Conservation (phyloP, 768 basidiomycete genomes). For the Leccinum variicolor region DNA sequence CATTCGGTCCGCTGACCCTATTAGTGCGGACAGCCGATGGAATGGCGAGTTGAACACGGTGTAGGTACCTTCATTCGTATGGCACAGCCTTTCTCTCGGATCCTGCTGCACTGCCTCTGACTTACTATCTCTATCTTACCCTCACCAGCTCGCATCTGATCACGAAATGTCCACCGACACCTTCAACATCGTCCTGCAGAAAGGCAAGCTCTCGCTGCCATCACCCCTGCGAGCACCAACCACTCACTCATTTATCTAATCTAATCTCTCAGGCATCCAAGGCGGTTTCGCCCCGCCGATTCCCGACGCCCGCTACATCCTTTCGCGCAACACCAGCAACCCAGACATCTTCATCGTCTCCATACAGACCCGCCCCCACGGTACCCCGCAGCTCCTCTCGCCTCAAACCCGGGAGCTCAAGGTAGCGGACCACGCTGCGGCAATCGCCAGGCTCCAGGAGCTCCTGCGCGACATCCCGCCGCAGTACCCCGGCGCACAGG, state of each 20-base stretch:
- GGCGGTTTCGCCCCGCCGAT: conserved; percentile 76
- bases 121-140: not conserved
- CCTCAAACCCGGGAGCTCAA: conserved; percentile 49
- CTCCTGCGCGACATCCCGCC: conserved; percentile 52
- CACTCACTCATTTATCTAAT: not conserved
- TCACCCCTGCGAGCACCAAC: not conserved
- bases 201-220: conserved; percentile 37
- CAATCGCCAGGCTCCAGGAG: conserved; percentile 39
- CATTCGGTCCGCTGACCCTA: not conserved
- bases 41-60: not conserved
- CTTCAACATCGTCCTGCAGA: conserved; percentile 40
- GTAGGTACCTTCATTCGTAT: too few relatives aligned
- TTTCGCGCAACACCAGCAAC: conserved; percentile 40
- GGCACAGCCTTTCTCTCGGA: not conserved
- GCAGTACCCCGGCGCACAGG: conserved; percentile 51
- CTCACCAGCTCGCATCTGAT: not conserved
- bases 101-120: not conserved
- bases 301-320: conserved; percentile 50
- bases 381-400: conserved; percentile 42
- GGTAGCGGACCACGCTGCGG: conserved; percentile 6
- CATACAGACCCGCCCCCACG: conserved; percentile 45
- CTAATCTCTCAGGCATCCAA: conserved; percentile 46
- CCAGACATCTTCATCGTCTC: conserved; percentile 40
- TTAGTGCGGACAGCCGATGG: not conserved
- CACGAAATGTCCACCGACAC: conserved; percentile 16